Conservation (phyloP, 805 yeast species). For the Wickerhamomyces hampshirensis region DNA sequence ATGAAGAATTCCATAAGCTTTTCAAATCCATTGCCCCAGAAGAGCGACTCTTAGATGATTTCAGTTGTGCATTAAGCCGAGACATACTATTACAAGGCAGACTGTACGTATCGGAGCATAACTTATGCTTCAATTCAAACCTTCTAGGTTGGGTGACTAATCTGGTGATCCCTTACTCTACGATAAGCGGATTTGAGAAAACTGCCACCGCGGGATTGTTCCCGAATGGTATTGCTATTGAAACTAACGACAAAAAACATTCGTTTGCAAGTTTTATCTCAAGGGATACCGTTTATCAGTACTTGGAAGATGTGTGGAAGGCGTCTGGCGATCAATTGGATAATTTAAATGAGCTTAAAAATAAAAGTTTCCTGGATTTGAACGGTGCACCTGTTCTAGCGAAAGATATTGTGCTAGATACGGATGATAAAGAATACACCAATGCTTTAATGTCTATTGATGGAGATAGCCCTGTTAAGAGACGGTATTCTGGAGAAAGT, state of each 20-base stretch:
- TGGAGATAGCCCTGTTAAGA: slow-evolving; percentile 27
- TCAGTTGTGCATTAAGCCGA: slow-evolving; percentile 81
- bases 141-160: slow-evolving; percentile 89
- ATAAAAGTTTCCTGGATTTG: slow-evolving; percentile 3
- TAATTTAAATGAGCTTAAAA: background rate
- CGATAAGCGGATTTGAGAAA: slow-evolving; percentile 70
- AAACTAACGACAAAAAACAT: slow-evolving; percentile 39
- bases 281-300: slow-evolving; percentile 70
- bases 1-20: slow-evolving; percentile 71
- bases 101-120: slow-evolving; percentile 70
- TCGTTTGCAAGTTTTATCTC: slow-evolving; percentile 85
- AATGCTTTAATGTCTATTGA: slow-evolving; percentile 42
- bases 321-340: slow-evolving; percentile 13
- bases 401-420: slow-evolving; percentile 5
- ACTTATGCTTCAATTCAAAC: slow-evolving; percentile 82
- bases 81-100: slow-evolving; percentile 89
- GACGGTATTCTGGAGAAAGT: slow-evolving; percentile 17
- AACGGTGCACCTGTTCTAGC: slow-evolving; percentile 14
- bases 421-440: slow-evolving; percentile 24
- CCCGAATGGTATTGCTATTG: slow-evolving; percentile 71
- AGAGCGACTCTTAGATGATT: slow-evolving; percentile 80
- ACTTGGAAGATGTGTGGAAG: slow-evolving; percentile 35
- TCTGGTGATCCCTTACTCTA: slow-evolving; percentile 64
- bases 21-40: slow-evolving; percentile 64
- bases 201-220: slow-evolving; percentile 83